Conservation (phyloP, 1,139 yeast species). For the Protomyces pachydermus region DNA sequence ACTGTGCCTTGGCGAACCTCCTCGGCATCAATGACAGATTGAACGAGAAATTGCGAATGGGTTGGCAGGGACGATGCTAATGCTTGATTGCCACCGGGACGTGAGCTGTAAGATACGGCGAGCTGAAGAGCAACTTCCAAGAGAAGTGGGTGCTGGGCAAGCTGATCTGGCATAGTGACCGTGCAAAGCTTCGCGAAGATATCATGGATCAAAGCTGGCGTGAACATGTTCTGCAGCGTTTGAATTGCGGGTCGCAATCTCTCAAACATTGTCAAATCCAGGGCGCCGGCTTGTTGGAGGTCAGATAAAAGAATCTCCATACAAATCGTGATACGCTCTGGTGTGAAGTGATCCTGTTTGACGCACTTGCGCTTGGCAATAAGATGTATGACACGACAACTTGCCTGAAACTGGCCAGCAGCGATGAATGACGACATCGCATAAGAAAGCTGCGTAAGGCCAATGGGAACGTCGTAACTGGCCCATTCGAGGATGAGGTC, state of each 20-base stretch:
- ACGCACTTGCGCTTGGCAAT: background rate
- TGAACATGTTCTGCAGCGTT: no score
- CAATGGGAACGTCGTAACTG: background rate
- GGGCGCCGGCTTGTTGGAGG: background rate
- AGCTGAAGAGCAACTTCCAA: no score
- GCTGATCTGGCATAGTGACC: no score
- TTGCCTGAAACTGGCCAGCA: constrained; percentile 8
- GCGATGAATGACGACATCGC: background rate
- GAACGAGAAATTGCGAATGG: background rate
- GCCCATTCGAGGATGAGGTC: background rate
- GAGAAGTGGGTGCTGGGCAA: no score
- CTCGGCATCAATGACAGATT: background rate
- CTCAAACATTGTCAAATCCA: background rate
- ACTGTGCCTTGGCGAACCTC: background rate
- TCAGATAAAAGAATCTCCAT: background rate
- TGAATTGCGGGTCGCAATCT: no score
- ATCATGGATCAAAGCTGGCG: no score
- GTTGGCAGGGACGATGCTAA: no score
- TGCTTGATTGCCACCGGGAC: no score
- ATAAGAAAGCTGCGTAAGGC: constrained; percentile 1
- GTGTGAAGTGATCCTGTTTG: background rate
- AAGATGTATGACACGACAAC: background rate
- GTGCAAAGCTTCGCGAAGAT: no score
- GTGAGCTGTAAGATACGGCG: no score
- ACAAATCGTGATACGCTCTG: background rate